A percentile compares a stretch with the other conserved stretches of the same genome.
Evolutionary conservation across 164 flowering plant species (phyloP).

Genomic region (Berberis vulgaris): DNA sequence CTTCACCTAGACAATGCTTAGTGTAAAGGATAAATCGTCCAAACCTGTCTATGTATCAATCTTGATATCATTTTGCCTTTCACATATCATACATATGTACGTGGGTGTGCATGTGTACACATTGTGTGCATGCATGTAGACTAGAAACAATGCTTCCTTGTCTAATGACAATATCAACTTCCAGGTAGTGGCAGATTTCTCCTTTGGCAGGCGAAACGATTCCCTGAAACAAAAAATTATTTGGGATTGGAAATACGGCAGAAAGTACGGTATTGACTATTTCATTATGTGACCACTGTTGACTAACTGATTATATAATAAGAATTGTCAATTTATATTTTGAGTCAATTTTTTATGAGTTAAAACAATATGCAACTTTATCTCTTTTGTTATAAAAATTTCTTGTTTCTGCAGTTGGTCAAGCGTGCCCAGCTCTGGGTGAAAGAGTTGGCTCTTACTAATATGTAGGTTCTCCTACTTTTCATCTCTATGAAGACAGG

Average conservation of each 20-base stretch:
- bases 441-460: conserved; percentile 52
- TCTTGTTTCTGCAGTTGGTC: conserved; percentile 50
- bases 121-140: too few relatives aligned
- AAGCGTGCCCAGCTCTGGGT: conserved; percentile 76
- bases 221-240: conserved; percentile 49
- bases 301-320: neutral
- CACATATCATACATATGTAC: too few relatives aligned
- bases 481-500: neutral
- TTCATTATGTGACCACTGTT: conserved; percentile 12
- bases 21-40: too few relatives aligned
- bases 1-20: too few relatives aligned
- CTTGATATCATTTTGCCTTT: too few relatives aligned
- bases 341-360: neutral
- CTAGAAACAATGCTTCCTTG: too few relatives aligned
- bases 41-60: too few relatives aligned
- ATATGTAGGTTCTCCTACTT: conserved; percentile 47
- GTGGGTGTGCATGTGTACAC: too few relatives aligned
- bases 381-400: neutral
- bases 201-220: conserved; percentile 78
- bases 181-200: conserved; percentile 99
- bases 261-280: conserved; percentile 45
- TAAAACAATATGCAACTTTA: neutral
- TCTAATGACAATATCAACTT: neutral
- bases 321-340: neutral
- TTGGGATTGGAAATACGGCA: conserved; percentile 88